These are phyloP conservation scores for Puccinia coronata DNA, from an alignment of 1,284 basidiomycete species.

Conservation along the genomic window DNA sequence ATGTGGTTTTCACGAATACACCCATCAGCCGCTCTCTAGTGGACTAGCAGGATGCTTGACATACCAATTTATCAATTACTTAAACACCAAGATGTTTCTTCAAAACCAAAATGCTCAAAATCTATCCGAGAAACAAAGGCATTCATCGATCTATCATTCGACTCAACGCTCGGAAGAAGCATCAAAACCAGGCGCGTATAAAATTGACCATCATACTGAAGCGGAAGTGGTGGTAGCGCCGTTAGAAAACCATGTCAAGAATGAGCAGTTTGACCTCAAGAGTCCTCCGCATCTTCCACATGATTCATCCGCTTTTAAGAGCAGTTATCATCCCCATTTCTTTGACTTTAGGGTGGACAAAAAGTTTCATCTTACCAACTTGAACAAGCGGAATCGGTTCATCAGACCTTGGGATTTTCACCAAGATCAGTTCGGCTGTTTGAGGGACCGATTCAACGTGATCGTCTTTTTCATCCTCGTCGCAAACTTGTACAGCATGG, in stretches of 20 bases:
- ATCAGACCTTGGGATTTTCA: no score
- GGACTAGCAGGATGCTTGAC: conserved; percentile 11
- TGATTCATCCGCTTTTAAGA: background rate
- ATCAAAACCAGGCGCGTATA: no score
- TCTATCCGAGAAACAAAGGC: no score
- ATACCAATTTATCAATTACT: conserved; percentile 37
- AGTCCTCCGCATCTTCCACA: background rate
- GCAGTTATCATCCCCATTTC: background rate
- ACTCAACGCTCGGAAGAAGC: no score
- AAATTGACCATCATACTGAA: background rate
- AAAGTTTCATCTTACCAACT: background rate
- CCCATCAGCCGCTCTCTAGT: conserved; percentile 25
- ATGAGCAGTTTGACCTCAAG: background rate
- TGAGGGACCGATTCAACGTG: conserved; percentile 13
- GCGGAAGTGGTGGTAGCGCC: background rate
- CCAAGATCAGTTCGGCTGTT: conserved; percentile 4
- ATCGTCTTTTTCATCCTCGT: background rate
- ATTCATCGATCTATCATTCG: no score
- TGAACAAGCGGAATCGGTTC: no score
- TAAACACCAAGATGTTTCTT: conserved; percentile 11
- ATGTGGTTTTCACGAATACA: no score
- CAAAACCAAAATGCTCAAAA: conserved; percentile 15
- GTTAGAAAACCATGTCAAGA: no score
- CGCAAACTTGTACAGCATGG: conserved; percentile 25
- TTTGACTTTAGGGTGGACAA: background rate